These are phyloP conservation scores for Mimosa pudica DNA, from an alignment of 306 rosid genomes.

Conservation along the genomic window DNA sequence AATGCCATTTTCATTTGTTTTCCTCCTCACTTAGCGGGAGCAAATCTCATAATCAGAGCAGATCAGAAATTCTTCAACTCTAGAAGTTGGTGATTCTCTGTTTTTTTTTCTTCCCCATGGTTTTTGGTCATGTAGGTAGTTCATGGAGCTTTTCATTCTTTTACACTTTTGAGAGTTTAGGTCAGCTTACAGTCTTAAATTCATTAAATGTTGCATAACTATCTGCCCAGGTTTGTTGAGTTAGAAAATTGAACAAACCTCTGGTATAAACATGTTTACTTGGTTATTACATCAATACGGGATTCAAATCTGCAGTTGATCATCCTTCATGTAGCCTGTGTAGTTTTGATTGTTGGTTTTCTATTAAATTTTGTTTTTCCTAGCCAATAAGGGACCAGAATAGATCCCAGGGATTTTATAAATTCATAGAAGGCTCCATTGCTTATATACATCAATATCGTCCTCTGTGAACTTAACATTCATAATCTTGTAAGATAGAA, in stretches of 20 bases:
- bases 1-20: constrained; percentile 32
- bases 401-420: not conserved
- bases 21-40: constrained; percentile 37
- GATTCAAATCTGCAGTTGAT: constrained; percentile 1
- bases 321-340: not conserved
- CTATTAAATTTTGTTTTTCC: not conserved
- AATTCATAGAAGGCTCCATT: constrained; percentile 8
- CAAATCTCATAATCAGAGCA: constrained; percentile 36
- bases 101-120: not conserved
- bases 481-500: not conserved
- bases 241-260: constrained; percentile 28
- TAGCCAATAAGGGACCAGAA: not conserved
- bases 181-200: constrained; percentile 35
- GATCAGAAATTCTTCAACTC: constrained; percentile 43
- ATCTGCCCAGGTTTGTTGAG: constrained; percentile 22
- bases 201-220: constrained; percentile 27
- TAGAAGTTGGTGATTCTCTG: constrained; percentile 44
- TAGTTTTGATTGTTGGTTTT: constrained; percentile 3
- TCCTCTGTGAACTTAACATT: not conserved
- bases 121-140: constrained; percentile 35
- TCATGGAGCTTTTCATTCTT: constrained; percentile 41
- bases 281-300: constrained; percentile 20
- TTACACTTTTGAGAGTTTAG: constrained; percentile 37
- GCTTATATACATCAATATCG: not conserved
- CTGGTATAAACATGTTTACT: constrained; percentile 1